phyloP scores from a whole-genome alignment of 768 basidiomycete genomes.

The Solioccasus polychromus region DNA sequence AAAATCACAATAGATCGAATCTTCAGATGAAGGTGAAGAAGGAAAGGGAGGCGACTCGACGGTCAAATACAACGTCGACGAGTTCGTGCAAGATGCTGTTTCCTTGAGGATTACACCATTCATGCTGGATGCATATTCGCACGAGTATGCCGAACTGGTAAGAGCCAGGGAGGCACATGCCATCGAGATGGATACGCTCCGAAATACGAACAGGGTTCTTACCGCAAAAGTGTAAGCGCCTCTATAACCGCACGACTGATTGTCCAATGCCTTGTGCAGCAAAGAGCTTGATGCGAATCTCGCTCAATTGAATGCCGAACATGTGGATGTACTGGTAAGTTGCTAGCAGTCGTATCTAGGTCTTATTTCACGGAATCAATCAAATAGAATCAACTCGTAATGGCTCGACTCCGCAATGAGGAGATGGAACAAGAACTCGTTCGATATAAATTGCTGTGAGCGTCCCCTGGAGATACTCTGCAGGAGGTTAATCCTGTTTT shows the following conservation, averaged over 20 bases:
- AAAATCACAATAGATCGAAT: conserved; percentile 22
- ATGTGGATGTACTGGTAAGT: conserved; percentile 70
- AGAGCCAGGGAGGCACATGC: conserved; percentile 80
- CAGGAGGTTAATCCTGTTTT: not conserved
- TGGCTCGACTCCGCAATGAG: conserved; percentile 82
- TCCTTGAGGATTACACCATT: conserved; percentile 89
- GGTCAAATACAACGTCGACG: conserved; percentile 62
- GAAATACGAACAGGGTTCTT: conserved; percentile 74
- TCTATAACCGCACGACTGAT: not conserved
- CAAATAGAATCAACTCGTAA: conserved; percentile 85
- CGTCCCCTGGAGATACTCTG: not conserved
- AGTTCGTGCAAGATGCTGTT: conserved; percentile 86
- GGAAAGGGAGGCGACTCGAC: conserved; percentile 13
- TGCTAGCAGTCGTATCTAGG: not conserved
- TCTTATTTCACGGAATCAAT: conserved; percentile 21
- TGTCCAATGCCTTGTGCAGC: conserved; percentile 38
- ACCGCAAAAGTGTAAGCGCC: conserved; percentile 77
- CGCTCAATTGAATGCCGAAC: conserved; percentile 78
- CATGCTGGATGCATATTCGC: conserved; percentile 88
- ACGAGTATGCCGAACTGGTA: conserved; percentile 83
- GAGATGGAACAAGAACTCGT: conserved; percentile 94
- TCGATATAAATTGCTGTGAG: conserved; percentile 84
- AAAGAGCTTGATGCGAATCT: conserved; percentile 77
- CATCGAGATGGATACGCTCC: conserved; percentile 76
- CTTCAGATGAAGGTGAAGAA: conserved; percentile 28